Base-by-base conservation (phyloP, 495 filamentous ascomycete genomes). In the Neurospora terricola region DNA sequence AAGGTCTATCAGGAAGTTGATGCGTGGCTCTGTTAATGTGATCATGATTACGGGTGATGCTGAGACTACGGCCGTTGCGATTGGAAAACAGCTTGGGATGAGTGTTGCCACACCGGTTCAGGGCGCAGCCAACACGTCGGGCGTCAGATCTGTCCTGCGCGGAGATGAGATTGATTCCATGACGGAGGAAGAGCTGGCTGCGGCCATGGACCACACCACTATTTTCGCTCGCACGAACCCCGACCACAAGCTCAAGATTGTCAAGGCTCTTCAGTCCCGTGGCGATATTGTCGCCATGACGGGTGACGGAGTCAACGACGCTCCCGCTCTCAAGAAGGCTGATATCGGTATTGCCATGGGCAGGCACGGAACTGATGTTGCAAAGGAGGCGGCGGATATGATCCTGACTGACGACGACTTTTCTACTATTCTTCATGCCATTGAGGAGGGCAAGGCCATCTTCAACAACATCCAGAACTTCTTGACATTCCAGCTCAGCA, bases 381-480 rank as follows among this genome's bases (percentile, higher is more conserved):
- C 96, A 73, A 99, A 99, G 86, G 96, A 99, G 82, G 96, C 96
- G 39, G 93, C 96, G n/a, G 96, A 99, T 80, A 99, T 99, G 96
- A 98, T 99, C 77, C 83, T 99, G 71, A 98, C 95, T 0, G 94
- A 98, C 78, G 96, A 99, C 78, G 93, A 98, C 81, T 99, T 99
- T 80, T 96, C 95, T 21, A 99, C 96, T 5, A 99, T 99, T 75
- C 86, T 99, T 6, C 92, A 89, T 70, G 96, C 96, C 48, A 98
- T 99, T 77, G 96, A 99, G 80, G 96, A 99, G 82, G 96, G 96
- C 79, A 99, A 99, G 81, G 96, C 93, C 39, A 99, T 99, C 75
- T 99, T 99, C 83, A 97, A 97, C 85, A 99, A 99, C 82, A 98
- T 99, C 74, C 96, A 99, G 80, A 99, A 99, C 79, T 99, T 99